Evolutionary conservation across 2,329 filamentous ascomycete species (phyloP).

Genomic region (Coniochaeta sp.): DNA sequence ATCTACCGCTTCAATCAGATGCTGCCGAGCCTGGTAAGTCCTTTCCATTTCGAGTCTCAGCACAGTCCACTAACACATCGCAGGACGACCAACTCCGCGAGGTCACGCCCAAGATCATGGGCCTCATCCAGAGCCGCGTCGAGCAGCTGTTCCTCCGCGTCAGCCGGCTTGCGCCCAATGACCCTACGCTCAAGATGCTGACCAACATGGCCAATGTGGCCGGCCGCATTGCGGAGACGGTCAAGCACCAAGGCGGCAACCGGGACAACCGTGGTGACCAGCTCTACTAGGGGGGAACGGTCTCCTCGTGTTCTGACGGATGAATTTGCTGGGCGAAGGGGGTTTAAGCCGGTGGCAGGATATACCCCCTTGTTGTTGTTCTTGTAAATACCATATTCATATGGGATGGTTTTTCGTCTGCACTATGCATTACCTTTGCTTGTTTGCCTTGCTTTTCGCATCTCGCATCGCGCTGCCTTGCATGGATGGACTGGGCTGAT

Average conservation of each 20-base stretch:
- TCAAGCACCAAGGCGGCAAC: constrained; percentile 4
- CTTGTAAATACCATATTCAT: no score
- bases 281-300: background rate
- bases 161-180: constrained; percentile 36
- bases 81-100: constrained; percentile 48
- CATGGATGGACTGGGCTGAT: no score
- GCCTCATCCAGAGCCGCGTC: constrained; percentile 42
- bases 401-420: no score
- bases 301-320: no score
- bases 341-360: no score
- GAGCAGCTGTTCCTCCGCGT: constrained; percentile 47
- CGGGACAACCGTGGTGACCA: background rate
- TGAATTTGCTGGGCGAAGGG: no score
- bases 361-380: no score
- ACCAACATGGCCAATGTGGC: constrained; percentile 30
- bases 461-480: no score
- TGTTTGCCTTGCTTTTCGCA: no score
- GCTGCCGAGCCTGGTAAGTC: constrained; percentile 43
- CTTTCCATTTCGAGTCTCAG: constrained; percentile 3
- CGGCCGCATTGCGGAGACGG: constrained; percentile 13
- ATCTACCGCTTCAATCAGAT: constrained; percentile 45
- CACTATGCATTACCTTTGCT: no score
- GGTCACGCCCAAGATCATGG: constrained; percentile 51
- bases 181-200: constrained; percentile 41
- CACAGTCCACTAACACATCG: no score